Evolutionary conservation across 768 basidiomycete genomes (phyloP).

Genomic region (Tulasnella sp.): DNA sequence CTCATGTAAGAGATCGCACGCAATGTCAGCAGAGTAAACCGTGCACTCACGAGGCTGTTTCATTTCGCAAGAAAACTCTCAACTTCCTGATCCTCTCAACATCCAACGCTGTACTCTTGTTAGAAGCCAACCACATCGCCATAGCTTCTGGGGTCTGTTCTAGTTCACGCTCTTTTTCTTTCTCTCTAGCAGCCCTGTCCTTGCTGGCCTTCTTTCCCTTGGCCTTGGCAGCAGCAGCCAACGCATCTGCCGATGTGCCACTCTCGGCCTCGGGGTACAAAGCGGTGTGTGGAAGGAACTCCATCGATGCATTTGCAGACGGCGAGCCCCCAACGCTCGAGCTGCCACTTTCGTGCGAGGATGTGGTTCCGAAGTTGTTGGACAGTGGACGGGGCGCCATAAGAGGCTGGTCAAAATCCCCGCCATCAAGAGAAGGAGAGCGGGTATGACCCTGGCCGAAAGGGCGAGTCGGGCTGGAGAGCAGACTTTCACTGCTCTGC

Average conservation of each 20-base stretch:
- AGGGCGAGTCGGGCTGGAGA: background rate
- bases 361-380: constrained; percentile 5
- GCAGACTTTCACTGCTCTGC: constrained; percentile 6
- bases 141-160: constrained; percentile 54
- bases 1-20: background rate
- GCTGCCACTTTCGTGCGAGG: background rate
- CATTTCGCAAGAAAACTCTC: constrained; percentile 76
- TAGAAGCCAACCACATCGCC: constrained; percentile 53
- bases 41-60: constrained; percentile 61
- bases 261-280: background rate
- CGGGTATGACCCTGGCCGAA: constrained; percentile 30
- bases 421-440: constrained; percentile 11
- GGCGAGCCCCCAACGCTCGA: background rate
- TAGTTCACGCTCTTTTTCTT: constrained; percentile 26
- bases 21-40: background rate
- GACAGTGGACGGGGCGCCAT: constrained; percentile 9
- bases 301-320: constrained; percentile 1
- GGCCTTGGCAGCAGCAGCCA: constrained; percentile 35
- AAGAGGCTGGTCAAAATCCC: background rate
- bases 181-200: constrained; percentile 8
- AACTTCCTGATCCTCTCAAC: constrained; percentile 81
- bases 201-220: constrained; percentile 34
- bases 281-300: constrained; percentile 1
- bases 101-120: constrained; percentile 69
- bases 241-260: background rate